Evolutionary conservation across 768 basidiomycete species (phyloP).

Genomic region (Podaxis pistillaris): DNA sequence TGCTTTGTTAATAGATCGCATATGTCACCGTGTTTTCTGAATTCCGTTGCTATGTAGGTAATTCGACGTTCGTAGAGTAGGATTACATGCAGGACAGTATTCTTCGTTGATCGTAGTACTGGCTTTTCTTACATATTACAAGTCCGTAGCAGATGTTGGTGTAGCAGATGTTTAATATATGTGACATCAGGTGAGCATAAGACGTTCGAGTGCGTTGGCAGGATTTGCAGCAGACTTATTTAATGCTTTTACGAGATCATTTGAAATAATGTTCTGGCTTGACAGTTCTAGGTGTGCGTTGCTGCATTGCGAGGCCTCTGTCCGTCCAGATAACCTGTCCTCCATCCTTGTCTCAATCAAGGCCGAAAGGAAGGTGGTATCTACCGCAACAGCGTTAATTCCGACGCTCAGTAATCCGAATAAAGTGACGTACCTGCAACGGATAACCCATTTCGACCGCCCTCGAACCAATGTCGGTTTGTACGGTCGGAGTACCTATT

Average conservation of each 20-base stretch:
- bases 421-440: slow-evolving; percentile 40
- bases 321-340: neutral
- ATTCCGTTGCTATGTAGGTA: neutral
- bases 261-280: neutral
- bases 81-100: neutral
- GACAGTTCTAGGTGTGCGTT: neutral
- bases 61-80: neutral
- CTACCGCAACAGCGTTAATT: neutral
- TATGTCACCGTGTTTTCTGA: neutral
- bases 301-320: neutral
- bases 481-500: slow-evolving; percentile 54
- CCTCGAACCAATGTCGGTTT: slow-evolving; percentile 62
- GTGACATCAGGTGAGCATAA: neutral
- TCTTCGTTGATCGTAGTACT: neutral
- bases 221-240: neutral
- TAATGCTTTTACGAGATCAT: neutral
- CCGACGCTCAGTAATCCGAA: neutral
- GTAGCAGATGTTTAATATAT: neutral
- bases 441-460: slow-evolving; percentile 53
- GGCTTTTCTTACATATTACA: neutral
- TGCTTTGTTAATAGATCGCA: neutral
- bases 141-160: slow-evolving; percentile 1
- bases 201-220: neutral
- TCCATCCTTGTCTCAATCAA: neutral
- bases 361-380: neutral